These are phyloP conservation scores for Aspergillus piperis DNA, from an alignment of 2,329 filamentous ascomycete genomes.

Conservation along the genomic window DNA sequence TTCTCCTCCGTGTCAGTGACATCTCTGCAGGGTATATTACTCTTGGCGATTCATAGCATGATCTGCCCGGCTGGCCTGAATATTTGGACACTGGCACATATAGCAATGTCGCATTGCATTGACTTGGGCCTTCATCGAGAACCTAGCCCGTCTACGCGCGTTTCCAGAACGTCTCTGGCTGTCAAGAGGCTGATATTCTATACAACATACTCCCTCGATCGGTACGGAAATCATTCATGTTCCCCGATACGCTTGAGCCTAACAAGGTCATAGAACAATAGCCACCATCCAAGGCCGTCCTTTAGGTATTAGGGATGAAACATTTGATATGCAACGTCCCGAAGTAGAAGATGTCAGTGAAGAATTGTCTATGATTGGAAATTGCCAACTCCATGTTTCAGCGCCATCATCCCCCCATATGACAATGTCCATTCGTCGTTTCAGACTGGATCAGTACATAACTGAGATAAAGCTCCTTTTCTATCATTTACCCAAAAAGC, in stretches of 20 bases:
- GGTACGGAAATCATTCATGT: conserved; percentile 20
- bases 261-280: conserved; percentile 29
- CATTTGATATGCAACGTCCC: conserved; percentile 36
- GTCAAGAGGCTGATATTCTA: conserved; percentile 36
- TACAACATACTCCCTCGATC: conserved; percentile 40
- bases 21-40: conserved; percentile 35
- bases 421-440: conserved; percentile 30
- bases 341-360: conserved; percentile 12
- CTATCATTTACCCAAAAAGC: conserved; percentile 27
- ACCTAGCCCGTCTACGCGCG: conserved; percentile 14
- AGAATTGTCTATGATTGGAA: not conserved
- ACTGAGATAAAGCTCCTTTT: conserved; percentile 33
- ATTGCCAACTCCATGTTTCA: conserved; percentile 6
- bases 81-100: conserved; percentile 40
- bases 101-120: conserved; percentile 42
- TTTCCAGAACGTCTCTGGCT: conserved; percentile 15
- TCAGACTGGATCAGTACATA: conserved; percentile 28
- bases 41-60: conserved; percentile 36
- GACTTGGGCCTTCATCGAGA: conserved; percentile 43
- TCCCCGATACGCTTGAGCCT: not conserved
- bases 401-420: conserved; percentile 15
- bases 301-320: conserved; percentile 41
- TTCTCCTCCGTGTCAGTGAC: conserved; percentile 38
- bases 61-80: conserved; percentile 38
- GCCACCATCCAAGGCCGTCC: conserved; percentile 43